Evolutionary conservation across 208 protist genomes (phyloP).

Genomic region (Leishmania major): DNA sequence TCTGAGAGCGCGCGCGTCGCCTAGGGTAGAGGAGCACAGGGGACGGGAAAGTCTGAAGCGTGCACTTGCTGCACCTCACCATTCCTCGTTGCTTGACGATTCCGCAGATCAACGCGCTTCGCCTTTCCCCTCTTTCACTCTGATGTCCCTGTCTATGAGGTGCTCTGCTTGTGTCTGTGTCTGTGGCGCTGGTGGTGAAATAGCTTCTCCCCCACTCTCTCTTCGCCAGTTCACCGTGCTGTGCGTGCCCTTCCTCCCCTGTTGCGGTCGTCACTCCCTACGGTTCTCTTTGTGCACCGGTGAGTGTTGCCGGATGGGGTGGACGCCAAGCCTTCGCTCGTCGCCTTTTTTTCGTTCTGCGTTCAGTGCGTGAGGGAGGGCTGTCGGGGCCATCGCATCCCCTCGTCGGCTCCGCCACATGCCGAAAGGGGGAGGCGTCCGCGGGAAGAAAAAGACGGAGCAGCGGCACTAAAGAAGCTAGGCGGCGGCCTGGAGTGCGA

Average conservation of each 20-base stretch:
- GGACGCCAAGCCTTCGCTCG: background rate
- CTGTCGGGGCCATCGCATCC: background rate
- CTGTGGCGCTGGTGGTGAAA: background rate
- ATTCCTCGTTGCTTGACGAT: background rate
- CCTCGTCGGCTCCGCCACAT: background rate
- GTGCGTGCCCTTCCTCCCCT: background rate
- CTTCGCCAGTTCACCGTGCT: background rate
- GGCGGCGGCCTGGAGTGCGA: background rate
- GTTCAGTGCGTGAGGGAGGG: background rate
- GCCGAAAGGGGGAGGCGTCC: background rate
- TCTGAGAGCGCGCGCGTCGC: background rate
- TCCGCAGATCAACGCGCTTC: background rate
- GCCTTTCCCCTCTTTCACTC: background rate
- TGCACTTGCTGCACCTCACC: background rate
- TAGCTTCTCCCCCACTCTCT: background rate
- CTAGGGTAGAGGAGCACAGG: background rate
- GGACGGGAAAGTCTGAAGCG: background rate
- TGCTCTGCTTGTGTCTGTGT: background rate
- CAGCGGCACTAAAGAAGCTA: background rate
- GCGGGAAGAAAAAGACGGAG: background rate
- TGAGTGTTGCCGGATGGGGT: background rate
- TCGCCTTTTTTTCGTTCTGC: background rate
- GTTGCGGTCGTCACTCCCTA: background rate
- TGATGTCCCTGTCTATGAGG: background rate
- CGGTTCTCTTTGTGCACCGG: background rate